A percentile compares a stretch with the other conserved stretches of the same genome.
phyloP scores from a whole-genome alignment of 1,284 basidiomycete genomes.

The Farysia itapuensis region DNA sequence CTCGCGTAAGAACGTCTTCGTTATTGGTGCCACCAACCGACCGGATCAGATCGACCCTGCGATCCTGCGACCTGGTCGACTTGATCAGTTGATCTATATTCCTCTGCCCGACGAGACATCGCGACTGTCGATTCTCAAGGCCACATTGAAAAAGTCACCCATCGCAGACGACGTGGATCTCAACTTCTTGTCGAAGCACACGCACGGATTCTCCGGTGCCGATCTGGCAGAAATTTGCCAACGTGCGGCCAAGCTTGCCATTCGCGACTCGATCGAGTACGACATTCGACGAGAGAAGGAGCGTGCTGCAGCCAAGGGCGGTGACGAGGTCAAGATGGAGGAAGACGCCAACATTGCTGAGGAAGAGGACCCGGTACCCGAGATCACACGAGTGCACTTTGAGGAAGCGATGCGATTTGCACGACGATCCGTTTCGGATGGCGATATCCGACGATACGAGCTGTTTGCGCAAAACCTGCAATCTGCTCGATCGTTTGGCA shows the following conservation, averaged over 20 bases:
- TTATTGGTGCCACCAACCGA: constrained; percentile 97
- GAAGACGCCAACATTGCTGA: constrained; percentile 67
- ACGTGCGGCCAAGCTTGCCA: constrained; percentile 92
- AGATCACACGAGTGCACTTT: constrained; percentile 77
- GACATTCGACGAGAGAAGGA: constrained; percentile 82
- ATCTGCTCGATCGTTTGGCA: constrained; percentile 66
- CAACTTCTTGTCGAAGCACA: constrained; percentile 83
- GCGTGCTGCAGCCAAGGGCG: constrained; percentile 32
- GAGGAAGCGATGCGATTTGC: constrained; percentile 93
- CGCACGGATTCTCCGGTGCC: constrained; percentile 98
- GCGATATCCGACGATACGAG: constrained; percentile 85
- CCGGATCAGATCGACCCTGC: constrained; percentile 99
- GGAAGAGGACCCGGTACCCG: constrained; percentile 88
- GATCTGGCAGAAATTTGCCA: constrained; percentile 99
- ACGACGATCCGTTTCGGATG: constrained; percentile 62
- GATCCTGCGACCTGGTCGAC: constrained; percentile 94
- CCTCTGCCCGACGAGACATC: constrained; percentile 84
- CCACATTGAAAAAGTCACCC: constrained; percentile 89
- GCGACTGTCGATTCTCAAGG: constrained; percentile 86
- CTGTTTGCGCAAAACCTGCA: constrained; percentile 59
- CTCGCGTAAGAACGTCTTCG: constrained; percentile 98
- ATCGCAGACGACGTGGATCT: constrained; percentile 84
- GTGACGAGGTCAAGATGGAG: constrained; percentile 66
- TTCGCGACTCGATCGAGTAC: constrained; percentile 89
- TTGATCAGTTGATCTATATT: constrained; percentile 69